Percentiles rank a stretch among this genome's conserved stretches.
phyloP scores from a whole-genome alignment of 2,329 filamentous ascomycete species.

The Pyrenophora seminiperda region DNA sequence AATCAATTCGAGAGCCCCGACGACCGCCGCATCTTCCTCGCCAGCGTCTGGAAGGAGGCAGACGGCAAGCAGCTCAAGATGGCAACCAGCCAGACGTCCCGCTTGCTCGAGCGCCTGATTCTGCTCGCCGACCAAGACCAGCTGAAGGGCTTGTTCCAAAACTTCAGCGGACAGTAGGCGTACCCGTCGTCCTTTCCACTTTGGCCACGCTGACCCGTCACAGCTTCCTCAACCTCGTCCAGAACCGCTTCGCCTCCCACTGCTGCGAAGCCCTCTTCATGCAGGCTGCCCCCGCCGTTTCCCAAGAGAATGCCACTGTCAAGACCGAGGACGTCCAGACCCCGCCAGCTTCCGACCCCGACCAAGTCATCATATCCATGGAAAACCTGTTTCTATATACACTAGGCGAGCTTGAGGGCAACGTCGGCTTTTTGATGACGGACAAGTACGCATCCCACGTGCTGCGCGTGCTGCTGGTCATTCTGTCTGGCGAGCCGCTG shows the following conservation, averaged over 20 bases:
- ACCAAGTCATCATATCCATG: slow-evolving; percentile 67
- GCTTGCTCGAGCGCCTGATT: slow-evolving; percentile 90
- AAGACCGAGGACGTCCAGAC: slow-evolving; percentile 52
- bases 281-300: slow-evolving; percentile 77
- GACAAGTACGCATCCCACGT: slow-evolving; percentile 91
- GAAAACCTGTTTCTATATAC: slow-evolving; percentile 84
- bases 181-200: not conserved
- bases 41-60: slow-evolving; percentile 85
- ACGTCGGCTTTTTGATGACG: slow-evolving; percentile 81
- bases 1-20: slow-evolving; percentile 84
- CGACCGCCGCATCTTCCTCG: slow-evolving; percentile 61
- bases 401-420: slow-evolving; percentile 84
- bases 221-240: slow-evolving; percentile 82
- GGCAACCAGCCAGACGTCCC: slow-evolving; percentile 90
- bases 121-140: slow-evolving; percentile 77
- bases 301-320: slow-evolving; percentile 66
- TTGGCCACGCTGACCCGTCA: slow-evolving; percentile 16
- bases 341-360: slow-evolving; percentile 54
- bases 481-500: slow-evolving; percentile 82
- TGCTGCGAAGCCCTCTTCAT: slow-evolving; percentile 95
- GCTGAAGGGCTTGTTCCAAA: slow-evolving; percentile 83
- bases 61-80: slow-evolving; percentile 94
- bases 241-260: slow-evolving; percentile 95
- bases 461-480: slow-evolving; percentile 80
- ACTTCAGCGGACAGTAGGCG: slow-evolving; percentile 75